phyloP scores from a whole-genome alignment of 257 asterid species.

The Ehretia macrophylla region DNA sequence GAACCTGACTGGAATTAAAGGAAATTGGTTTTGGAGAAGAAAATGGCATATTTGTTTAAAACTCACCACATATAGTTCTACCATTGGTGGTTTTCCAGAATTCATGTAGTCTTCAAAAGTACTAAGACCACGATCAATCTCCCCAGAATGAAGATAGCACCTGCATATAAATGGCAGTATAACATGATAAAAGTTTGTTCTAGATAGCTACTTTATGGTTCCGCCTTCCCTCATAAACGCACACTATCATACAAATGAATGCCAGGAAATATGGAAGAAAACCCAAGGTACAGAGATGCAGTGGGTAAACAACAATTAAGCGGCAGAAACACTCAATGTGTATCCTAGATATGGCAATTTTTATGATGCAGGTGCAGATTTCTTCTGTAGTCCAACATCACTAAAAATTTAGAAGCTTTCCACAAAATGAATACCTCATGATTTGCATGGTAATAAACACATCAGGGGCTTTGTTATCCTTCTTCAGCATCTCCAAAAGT shows the following conservation, averaged over 20 bases:
- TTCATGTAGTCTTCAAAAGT: conserved; percentile 70
- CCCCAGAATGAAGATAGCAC: conserved; percentile 74
- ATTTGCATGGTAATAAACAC: conserved; percentile 60
- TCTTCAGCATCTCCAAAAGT: conserved; percentile 69
- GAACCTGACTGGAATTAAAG: no score
- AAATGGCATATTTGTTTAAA: background rate
- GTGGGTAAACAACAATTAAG: no score
- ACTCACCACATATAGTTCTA: conserved; percentile 73
- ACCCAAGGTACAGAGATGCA: no score
- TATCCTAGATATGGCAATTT: no score
- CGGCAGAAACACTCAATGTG: no score
- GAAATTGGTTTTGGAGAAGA: background rate
- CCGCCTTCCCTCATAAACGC: background rate
- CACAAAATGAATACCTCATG: conserved; percentile 55
- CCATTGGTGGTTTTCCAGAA: conserved; percentile 44
- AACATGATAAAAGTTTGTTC: background rate
- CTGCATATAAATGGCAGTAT: conserved; percentile 31
- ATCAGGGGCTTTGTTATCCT: conserved; percentile 68
- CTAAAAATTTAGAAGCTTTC: background rate
- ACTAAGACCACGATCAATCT: conserved; percentile 65
- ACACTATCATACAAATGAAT: background rate
- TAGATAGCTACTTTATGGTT: background rate
- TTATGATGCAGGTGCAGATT: background rate
- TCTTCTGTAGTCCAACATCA: background rate
- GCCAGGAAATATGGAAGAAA: background rate